Evolutionary conservation across 2,329 filamentous ascomycete species (phyloP), one percentile per base, ranked within the genome.

Genomic region (Bipolaris sorokiniana): DNA sequence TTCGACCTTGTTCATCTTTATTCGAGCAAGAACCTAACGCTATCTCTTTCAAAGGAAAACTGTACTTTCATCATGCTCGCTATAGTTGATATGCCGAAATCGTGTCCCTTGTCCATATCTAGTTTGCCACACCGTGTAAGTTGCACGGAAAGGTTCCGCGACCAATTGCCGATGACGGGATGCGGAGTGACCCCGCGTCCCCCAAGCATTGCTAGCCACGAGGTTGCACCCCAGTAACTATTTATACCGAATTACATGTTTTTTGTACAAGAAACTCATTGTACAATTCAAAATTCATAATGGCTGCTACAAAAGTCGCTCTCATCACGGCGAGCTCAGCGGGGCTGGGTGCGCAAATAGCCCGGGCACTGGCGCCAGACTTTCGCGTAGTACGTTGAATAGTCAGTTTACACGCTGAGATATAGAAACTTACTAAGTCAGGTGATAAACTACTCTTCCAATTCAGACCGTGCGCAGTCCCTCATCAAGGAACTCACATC

Each of bases 321-420:
- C 71, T 81, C 37, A 79, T 82, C 47, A 81, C 80, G 2, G 80
- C 80, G 26, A 80, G 79, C 52, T 79, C 79, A n/a, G 80, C 80
- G 11, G 80, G 79, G 11, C 65, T 82, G 3, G 80, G 80, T n/a
- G 80, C 80, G 15, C 77, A 79, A 59, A 78, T 81, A 36, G 79
- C 79, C 28, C 76, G 80, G 16, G 74, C 72, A 1, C 75, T 82
- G 20, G 80, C 80, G 26, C 78, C 79, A 55, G 80, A 81, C 57
- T 81, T 79, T 57, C 70, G 79, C 54, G 68, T 82, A 2, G 80
- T 81, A 70, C 22, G 76, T 70, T 10, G 6, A 15, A 2, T 48
- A 15, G 22, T 33, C n/a, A 16, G 23, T 38, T 28, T 13, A 18
- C 15, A 13, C 11, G 4, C 1, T 18, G 10, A 46, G 49, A 4